Conservation (phyloP, 140 eudicot genomes). For the Anethum foeniculum region DNA sequence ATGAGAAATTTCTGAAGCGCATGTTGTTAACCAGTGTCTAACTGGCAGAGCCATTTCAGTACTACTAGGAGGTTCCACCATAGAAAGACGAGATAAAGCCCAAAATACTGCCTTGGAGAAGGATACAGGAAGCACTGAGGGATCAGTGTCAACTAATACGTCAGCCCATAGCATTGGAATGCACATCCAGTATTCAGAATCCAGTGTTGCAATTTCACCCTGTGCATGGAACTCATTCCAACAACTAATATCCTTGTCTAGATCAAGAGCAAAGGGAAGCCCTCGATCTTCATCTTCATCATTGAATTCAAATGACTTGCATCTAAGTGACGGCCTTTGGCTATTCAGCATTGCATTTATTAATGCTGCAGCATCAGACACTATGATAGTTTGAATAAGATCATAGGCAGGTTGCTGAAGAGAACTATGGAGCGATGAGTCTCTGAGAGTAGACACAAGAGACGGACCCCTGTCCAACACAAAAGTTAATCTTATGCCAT, state of each 20-base stretch:
- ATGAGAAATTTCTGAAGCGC: constrained; percentile 54
- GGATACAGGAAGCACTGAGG: constrained; percentile 61
- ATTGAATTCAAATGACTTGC: constrained; percentile 23
- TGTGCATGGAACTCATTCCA: constrained; percentile 65
- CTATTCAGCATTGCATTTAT: constrained; percentile 41
- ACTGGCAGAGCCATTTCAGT: constrained; percentile 61
- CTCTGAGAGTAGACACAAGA: constrained; percentile 81
- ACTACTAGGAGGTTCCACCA: constrained; percentile 65
- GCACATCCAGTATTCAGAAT: constrained; percentile 72
- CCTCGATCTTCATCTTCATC: constrained; percentile 55
- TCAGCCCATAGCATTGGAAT: constrained; percentile 87
- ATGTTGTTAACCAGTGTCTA: constrained; percentile 54
- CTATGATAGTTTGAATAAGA: constrained; percentile 76
- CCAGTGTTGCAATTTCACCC: constrained; percentile 41
- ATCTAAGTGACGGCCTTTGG: constrained; percentile 33
- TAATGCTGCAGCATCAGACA: constrained; percentile 90
- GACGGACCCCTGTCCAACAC: constrained; percentile 80
- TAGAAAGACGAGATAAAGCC: constrained; percentile 78
- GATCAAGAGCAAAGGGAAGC: constrained; percentile 27
- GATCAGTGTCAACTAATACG: constrained; percentile 73
- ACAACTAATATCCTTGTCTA: constrained; percentile 49
- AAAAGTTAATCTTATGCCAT: constrained; percentile 11
- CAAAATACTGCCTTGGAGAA: constrained; percentile 80
- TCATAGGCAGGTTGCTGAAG: constrained; percentile 93
- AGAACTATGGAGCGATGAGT: constrained; percentile 63